Base-by-base conservation (phyloP, 495 filamentous ascomycete species). In the Trichocladium antarcticum region DNA sequence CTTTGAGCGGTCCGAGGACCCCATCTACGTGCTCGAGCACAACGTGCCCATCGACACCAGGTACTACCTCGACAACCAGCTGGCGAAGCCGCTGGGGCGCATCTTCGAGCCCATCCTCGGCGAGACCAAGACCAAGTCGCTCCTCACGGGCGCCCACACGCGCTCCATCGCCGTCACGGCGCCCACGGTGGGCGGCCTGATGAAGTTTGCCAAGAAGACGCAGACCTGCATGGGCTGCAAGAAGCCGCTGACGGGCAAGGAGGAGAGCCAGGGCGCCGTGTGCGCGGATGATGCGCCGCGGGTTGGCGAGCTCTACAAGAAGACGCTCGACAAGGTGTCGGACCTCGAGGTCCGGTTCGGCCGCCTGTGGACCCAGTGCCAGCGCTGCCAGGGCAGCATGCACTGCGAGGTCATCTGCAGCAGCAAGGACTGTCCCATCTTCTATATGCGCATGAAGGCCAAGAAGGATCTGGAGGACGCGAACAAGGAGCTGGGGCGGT, bases 361-460 rank as follows among this genome's bases (percentile, higher is more conserved):
- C 2, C 71, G 92, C 37, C 71, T 99, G 42, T 99, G 92, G 92
- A 99, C 92, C 19, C 92, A 99, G 68, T 99, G 92, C 66, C 92
- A 99, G 72, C 76, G 92, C 29, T 99, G 92, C 64, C 92, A 99
- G 69, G 92, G 90, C 12, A 94, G 87, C 63, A 80, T 99, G 75
- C 92, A 99, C 68, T 87, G 83, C 60, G 90, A 99, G 68, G 92
- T 99, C 19, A 97, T 99, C 55, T 99, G 92, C 73, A 87, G 82
- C 35, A 89, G 84, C 55, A 84, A 84, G 60, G 92, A 99, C 68
- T 99, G 92, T 61, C 92, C 92, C 4, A 99, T 99, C 54, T 99
- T 96, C 69, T 99, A 99, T 62, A 99, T 97, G 92, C 83, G 92
- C 5, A 99, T 99, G 92, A 99, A 99, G 72, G 89, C 89, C 21